Percentiles rank a stretch among this genome's conserved stretches.
These are phyloP conservation scores for Fraxinus nigra DNA, from an alignment of 305 asterid species.

Conservation along the genomic window DNA sequence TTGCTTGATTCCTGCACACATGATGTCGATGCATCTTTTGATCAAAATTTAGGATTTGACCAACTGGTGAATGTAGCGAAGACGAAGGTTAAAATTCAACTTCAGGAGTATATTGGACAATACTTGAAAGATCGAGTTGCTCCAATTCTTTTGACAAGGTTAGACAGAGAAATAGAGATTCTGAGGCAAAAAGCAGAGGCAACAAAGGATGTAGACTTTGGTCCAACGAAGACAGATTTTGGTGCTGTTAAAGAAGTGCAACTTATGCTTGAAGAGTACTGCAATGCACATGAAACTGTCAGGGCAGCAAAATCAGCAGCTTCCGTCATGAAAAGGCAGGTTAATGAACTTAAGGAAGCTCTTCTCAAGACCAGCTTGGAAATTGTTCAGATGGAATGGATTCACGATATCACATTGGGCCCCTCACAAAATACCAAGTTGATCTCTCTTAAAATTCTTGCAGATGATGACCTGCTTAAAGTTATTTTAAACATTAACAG, in stretches of 20 bases:
- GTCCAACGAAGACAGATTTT: constrained; percentile 37
- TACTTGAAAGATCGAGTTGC: constrained; percentile 82
- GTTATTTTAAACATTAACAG: constrained; percentile 70
- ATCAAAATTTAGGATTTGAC: constrained; percentile 84
- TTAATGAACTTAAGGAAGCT: constrained; percentile 75
- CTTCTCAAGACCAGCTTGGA: constrained; percentile 77
- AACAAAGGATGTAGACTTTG: constrained; percentile 40
- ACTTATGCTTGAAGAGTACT: constrained; percentile 85
- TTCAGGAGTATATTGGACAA: constrained; percentile 70
- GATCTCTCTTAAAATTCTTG: constrained; percentile 54
- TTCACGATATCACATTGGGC: constrained; percentile 60
- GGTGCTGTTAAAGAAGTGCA: constrained; percentile 54
- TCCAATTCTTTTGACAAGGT: constrained; percentile 54
- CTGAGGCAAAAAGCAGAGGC: constrained; percentile 56
- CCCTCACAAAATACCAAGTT: constrained; percentile 65
- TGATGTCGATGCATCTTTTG: constrained; percentile 64
- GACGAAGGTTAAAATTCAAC: constrained; percentile 57
- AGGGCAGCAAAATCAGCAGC: constrained; percentile 88
- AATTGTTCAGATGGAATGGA: constrained; percentile 92
- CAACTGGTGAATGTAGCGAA: constrained; percentile 79
- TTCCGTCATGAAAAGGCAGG: constrained; percentile 76
- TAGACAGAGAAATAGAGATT: constrained; percentile 65
- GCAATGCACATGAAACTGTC: constrained; percentile 83
- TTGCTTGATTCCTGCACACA: constrained; percentile 85
- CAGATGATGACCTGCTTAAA: constrained; percentile 57